These are phyloP conservation scores for Russula sp. DNA, from an alignment of 768 basidiomycete genomes.

Conservation along the genomic window DNA sequence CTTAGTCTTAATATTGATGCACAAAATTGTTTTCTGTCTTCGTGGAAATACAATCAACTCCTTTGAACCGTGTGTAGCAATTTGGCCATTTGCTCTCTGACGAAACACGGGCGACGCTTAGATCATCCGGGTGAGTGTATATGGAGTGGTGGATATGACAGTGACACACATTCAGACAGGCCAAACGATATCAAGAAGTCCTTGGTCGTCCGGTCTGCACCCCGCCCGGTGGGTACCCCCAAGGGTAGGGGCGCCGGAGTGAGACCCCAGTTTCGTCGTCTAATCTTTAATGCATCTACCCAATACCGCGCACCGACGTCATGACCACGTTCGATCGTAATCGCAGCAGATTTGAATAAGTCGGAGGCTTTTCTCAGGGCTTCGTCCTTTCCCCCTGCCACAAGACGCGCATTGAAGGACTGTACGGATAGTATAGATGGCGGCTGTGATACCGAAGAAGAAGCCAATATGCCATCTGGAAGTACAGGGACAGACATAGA, in stretches of 20 bases:
- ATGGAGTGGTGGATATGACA: conserved; percentile 26
- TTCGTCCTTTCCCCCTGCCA: conserved; percentile 75
- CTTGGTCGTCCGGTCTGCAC: conserved; percentile 70
- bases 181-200: conserved; percentile 79
- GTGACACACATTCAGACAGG: conserved; percentile 69
- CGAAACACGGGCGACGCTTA: conserved; percentile 59
- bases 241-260: conserved; percentile 70
- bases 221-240: conserved; percentile 65
- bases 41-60: conserved; percentile 33
- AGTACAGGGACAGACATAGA: conserved; percentile 7
- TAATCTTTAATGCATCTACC: conserved; percentile 71
- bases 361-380: conserved; percentile 66
- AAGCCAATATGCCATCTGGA: conserved; percentile 36
- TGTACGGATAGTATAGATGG: conserved; percentile 44
- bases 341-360: conserved; percentile 62
- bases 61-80: conserved; percentile 41
- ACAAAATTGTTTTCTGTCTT: conserved; percentile 55
- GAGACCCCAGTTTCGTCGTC: conserved; percentile 73
- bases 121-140: conserved; percentile 8
- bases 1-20: conserved; percentile 43
- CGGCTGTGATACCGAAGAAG: conserved; percentile 60
- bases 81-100: conserved; percentile 60
- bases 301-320: conserved; percentile 67
- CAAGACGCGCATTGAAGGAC: conserved; percentile 63
- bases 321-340: conserved; percentile 57